Conservation (phyloP, 805 yeast species). For the Candida saitoana region DNA sequence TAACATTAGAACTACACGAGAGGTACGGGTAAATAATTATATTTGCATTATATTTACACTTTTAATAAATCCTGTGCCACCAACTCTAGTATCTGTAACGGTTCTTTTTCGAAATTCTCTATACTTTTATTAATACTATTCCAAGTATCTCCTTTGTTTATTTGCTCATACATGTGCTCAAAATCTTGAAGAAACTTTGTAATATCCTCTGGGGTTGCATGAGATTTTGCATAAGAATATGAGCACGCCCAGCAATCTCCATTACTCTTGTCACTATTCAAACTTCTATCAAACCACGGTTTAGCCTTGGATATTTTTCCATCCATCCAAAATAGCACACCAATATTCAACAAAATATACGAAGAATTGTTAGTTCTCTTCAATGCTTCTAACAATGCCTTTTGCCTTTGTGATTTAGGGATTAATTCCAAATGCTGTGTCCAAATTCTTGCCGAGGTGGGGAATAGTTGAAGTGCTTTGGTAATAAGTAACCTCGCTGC, state of each 20-base stretch:
- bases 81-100: conserved; percentile 36
- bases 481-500: conserved; percentile 55
- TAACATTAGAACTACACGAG: conserved; percentile 65
- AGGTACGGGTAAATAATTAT: conserved; percentile 14
- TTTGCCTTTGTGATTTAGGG: conserved; percentile 49
- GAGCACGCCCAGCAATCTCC: conserved; percentile 81
- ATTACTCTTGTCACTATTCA: conserved; percentile 47
- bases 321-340: conserved; percentile 60
- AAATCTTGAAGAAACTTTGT: conserved; percentile 33
- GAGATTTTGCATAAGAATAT: conserved; percentile 41
- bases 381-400: conserved; percentile 66
- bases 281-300: conserved; percentile 71
- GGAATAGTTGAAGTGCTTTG: conserved; percentile 56
- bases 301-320: conserved; percentile 61
- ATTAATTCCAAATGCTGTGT: conserved; percentile 48
- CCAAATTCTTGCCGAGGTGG: conserved; percentile 65
- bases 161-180: conserved; percentile 37
- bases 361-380: conserved; percentile 59
- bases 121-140: conserved; percentile 45
- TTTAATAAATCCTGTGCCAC: conserved; percentile 18
- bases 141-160: conserved; percentile 65
- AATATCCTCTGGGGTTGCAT: conserved; percentile 35
- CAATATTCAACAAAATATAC: conserved; percentile 58
- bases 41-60: conserved; percentile 1
- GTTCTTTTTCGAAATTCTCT: conserved; percentile 38